A percentile compares a stretch with the other conserved stretches of the same genome.
Conservation (phyloP, 257 asterid genomes). For the Nicotiana attenuata region DNA sequence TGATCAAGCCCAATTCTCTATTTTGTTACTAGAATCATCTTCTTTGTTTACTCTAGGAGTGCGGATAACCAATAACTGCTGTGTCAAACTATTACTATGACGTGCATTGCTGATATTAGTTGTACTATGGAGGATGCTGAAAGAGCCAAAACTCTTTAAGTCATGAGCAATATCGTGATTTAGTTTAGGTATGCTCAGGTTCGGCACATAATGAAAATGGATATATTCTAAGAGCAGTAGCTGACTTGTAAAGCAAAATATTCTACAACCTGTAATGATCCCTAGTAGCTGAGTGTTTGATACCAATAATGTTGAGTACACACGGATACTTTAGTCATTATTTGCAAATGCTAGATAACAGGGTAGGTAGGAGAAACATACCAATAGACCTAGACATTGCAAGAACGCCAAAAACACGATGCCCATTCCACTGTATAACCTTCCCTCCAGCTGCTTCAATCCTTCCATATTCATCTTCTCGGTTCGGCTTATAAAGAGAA, state of each 20-base stretch:
- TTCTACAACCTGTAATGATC: not conserved
- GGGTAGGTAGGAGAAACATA: constrained; percentile 29
- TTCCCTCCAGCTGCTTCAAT: constrained; percentile 95
- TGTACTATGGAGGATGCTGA: not conserved
- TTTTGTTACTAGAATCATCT: not conserved
- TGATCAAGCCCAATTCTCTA: not conserved
- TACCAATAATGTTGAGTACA: not conserved
- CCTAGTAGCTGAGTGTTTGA: not conserved
- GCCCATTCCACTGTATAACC: constrained; percentile 97
- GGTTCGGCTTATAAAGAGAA: constrained; percentile 52
- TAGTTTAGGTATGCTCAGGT: not conserved
- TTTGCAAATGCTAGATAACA: not conserved
- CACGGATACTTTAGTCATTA: not conserved
- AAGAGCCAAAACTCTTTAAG: not conserved
- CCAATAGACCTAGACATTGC: constrained; percentile 98
- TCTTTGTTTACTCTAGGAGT: not conserved
- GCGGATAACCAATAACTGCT: not conserved
- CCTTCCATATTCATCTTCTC: constrained; percentile 91
- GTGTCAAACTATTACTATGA: not conserved
- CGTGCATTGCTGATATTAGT: not conserved
- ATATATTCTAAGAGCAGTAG: not conserved
- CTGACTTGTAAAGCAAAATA: not conserved
- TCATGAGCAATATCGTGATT: not conserved
- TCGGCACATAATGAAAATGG: not conserved
- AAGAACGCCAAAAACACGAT: constrained; percentile 93